Percentiles rank a stretch among this genome's conserved stretches.
Evolutionary conservation across 2,329 filamentous ascomycete species (phyloP).

Genomic region (Nannizziopsis arthrosporioides): DNA sequence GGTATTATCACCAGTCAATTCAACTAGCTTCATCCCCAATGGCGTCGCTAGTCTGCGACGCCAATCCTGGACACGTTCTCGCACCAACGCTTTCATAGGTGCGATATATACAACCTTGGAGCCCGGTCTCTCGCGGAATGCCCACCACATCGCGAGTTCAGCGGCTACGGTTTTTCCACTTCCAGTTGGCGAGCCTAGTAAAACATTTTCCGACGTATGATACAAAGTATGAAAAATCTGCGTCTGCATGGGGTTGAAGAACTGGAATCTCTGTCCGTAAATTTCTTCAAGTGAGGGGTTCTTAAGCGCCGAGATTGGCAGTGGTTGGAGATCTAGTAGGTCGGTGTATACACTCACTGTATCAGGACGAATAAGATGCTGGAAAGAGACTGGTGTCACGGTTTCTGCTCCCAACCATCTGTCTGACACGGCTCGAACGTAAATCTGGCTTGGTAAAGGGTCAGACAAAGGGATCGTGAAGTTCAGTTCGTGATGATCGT

Average conservation of each 20-base stretch:
- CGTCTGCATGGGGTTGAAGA: conserved; percentile 99
- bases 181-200: conserved; percentile 89
- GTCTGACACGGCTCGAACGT: conserved; percentile 87
- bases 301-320: conserved; percentile 76
- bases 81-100: conserved; percentile 96
- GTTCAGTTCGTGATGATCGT: conserved; percentile 94
- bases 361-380: conserved; percentile 92
- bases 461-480: conserved; percentile 95
- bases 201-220: conserved; percentile 79
- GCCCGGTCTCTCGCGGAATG: conserved; percentile 83
- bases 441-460: conserved; percentile 88
- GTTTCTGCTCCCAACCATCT: conserved; percentile 95
- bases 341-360: conserved; percentile 97
- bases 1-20: conserved; percentile 95
- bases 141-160: conserved; percentile 99
- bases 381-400: conserved; percentile 88
- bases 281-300: conserved; percentile 79
- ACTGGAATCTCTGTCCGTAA: conserved; percentile 80
- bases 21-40: conserved; percentile 80
- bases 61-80: conserved; percentile 95
- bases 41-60: conserved; percentile 65
- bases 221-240: conserved; percentile 97
- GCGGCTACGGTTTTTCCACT: conserved; percentile 96
- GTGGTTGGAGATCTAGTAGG: conserved; percentile 76
- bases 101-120: conserved; percentile 99